Percentiles rank a stretch among this genome's conserved stretches.
Evolutionary conservation across 331 rosid species (phyloP).

Genomic region (Pyracantha coccinea): DNA sequence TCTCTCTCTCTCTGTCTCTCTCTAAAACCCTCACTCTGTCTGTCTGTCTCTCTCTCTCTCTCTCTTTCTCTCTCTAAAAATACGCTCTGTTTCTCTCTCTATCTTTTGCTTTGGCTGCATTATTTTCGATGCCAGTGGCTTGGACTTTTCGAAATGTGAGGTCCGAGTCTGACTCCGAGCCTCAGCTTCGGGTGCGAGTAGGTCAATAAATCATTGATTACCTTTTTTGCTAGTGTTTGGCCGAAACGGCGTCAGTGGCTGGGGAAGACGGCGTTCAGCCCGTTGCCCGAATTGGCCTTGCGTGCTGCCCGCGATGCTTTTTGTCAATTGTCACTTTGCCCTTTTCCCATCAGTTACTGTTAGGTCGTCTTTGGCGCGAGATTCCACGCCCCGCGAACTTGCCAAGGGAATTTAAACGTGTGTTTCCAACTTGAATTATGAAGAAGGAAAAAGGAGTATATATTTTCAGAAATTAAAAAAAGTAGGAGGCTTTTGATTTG

Average conservation of each 20-base stretch:
- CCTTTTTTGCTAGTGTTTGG: neutral
- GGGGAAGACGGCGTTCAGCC: slow-evolving; percentile 37
- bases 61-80: slow-evolving; percentile 26
- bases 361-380: slow-evolving; percentile 10
- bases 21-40: slow-evolving; percentile 2
- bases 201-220: neutral
- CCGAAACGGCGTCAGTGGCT: slow-evolving; percentile 13
- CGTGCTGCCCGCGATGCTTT: slow-evolving; percentile 36
- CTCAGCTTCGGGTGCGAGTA: slow-evolving; percentile 30
- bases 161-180: slow-evolving; percentile 25
- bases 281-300: slow-evolving; percentile 49
- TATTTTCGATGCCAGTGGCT: slow-evolving; percentile 39
- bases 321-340: neutral
- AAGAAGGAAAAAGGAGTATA: neutral
- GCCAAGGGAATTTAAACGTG: neutral
- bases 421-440: neutral
- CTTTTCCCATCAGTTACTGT: neutral
- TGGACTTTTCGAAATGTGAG: slow-evolving; percentile 38
- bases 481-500: too few species aligned
- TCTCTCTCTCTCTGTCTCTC: neutral
- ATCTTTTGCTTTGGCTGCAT: slow-evolving; percentile 45
- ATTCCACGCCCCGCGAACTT: neutral
- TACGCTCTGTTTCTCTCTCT: slow-evolving; percentile 22
- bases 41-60: slow-evolving; percentile 7
- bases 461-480: too few species aligned